These are phyloP conservation scores for Dacryopinax spathularia DNA, from an alignment of 768 basidiomycete genomes.

Conservation along the genomic window DNA sequence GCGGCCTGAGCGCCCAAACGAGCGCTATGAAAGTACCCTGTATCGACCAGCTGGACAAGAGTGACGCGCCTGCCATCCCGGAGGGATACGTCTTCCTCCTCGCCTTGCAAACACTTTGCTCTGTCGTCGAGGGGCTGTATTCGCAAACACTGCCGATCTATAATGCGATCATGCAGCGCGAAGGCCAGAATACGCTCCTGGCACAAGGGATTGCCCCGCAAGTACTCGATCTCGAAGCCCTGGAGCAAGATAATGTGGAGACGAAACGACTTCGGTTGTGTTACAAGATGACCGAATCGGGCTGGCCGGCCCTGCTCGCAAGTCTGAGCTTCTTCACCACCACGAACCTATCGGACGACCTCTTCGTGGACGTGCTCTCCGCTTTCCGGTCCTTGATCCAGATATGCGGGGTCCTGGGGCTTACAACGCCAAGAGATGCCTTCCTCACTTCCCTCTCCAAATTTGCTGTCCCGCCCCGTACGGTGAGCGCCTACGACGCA, in stretches of 20 bases:
- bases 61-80: constrained; percentile 83
- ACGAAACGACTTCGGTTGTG: constrained; percentile 49
- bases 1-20: not conserved
- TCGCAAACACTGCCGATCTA: constrained; percentile 63
- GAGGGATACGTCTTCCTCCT: constrained; percentile 90
- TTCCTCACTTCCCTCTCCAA: constrained; percentile 84
- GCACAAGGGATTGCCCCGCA: constrained; percentile 43
- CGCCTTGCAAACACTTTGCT: constrained; percentile 72
- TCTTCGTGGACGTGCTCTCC: constrained; percentile 74
- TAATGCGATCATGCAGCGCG: constrained; percentile 46
- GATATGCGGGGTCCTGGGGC: constrained; percentile 75
- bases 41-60: constrained; percentile 96
- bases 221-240: constrained; percentile 46
- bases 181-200: constrained; percentile 28
- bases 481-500: constrained; percentile 71
- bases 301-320: constrained; percentile 87
- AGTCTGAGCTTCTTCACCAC: constrained; percentile 78
- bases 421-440: constrained; percentile 80
- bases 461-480: constrained; percentile 76
- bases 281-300: constrained; percentile 64
- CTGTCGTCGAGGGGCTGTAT: constrained; percentile 75
- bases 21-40: constrained; percentile 22
- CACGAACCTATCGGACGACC: constrained; percentile 81
- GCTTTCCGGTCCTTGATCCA: constrained; percentile 75
- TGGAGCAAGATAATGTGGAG: constrained; percentile 39